Percentiles rank a stretch among this genome's conserved stretches.
phyloP scores from a whole-genome alignment of 2,329 filamentous ascomycete species.

The Keithomyces neogunnii region DNA sequence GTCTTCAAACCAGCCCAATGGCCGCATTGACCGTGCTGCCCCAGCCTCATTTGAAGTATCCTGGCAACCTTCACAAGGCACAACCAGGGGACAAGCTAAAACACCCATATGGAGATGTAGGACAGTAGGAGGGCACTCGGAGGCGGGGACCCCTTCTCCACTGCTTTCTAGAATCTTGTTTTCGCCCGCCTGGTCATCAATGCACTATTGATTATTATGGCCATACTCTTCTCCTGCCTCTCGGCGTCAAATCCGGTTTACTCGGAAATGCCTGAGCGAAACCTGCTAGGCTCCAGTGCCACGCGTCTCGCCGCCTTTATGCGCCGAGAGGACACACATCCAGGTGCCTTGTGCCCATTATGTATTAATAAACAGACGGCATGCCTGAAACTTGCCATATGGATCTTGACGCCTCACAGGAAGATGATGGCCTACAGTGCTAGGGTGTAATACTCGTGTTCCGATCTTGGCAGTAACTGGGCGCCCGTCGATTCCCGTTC shows the following conservation, averaged over 20 bases:
- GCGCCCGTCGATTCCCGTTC: no score
- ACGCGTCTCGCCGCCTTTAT: conserved; percentile 3
- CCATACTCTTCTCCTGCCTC: background rate
- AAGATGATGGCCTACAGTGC: no score
- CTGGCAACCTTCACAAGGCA: background rate
- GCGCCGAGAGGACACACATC: background rate
- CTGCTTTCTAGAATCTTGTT: background rate
- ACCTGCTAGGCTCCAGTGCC: conserved; percentile 1
- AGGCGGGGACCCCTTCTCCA: background rate
- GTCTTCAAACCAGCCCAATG: background rate
- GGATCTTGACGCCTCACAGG: no score
- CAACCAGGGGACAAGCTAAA: background rate
- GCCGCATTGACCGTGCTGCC: conserved; percentile 2
- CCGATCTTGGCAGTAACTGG: no score
- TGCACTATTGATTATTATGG: background rate
- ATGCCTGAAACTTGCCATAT: no score
- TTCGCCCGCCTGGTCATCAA: background rate
- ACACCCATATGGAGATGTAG: background rate
- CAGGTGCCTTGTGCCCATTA: no score
- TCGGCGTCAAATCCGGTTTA: background rate
- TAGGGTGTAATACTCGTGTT: no score
- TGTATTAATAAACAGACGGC: no score
- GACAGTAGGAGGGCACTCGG: background rate
- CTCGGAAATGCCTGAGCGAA: background rate
- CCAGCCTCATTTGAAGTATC: background rate